Base-by-base conservation (phyloP, 345 rosid species). In the Syzygium jambos region DNA sequence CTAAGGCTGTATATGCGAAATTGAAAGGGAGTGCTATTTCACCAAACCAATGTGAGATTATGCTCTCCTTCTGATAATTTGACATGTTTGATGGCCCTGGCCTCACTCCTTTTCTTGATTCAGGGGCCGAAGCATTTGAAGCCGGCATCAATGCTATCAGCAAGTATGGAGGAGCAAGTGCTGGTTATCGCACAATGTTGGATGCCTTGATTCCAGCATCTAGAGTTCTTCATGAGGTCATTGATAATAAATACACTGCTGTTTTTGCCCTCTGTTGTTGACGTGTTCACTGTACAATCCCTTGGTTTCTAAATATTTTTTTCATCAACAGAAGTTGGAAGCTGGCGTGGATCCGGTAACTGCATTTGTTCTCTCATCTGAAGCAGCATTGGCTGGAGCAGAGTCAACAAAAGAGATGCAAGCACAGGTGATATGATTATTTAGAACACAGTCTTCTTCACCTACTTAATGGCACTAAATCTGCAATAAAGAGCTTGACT, bases 151-250 rank as follows among this genome's bases (percentile, higher is more conserved):
- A 95, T 86, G 96, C 98, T 4, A 95, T 97, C 80, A 96, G 98
- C 90, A 96, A 95, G 90, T 97, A 97, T 87, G 98, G 99, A 51
- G 99, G 99, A 68, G 99, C 99, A 82, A 87, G 89, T 89, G 98
- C 97, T 54, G 99, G 99, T 85, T 94, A 90, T 90, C 94, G 99
- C 56, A 97, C 99, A 11, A 78, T 97, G 93, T 90, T 97, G 88
- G 99, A 96, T 92, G 98, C 99, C 5, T 93, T 97, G 86, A 95
- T 96, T 91, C 98, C 99, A 46, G 99, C 99, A n/a, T 93, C 93
- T 52, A 82, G 90, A 89, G 96, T 93, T 89, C 98, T 95, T 87
- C 90, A 92, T 90, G 98, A 97, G 99, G 99, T 96, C 88, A 57
- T 55, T 68, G 49, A 86, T 56, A 53, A 88, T 54, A 21, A 6